Conservation (phyloP, 139 green algal genomes). For the Chlamydomonas incerta region DNA sequence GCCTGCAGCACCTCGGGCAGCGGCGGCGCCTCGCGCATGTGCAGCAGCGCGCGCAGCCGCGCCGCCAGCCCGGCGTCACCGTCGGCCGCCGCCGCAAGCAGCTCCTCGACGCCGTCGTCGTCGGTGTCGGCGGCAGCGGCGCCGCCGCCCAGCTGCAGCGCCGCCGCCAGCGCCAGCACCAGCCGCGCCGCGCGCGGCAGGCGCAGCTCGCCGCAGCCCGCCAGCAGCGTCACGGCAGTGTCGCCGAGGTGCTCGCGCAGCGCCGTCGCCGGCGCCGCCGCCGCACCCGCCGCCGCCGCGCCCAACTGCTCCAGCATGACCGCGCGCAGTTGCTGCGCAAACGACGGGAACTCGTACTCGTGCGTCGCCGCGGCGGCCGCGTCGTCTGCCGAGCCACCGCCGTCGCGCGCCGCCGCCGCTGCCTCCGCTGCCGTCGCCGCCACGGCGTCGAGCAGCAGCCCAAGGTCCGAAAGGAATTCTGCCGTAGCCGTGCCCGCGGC, state of each 20-base stretch:
- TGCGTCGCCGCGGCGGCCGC: too few species aligned
- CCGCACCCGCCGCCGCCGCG: neutral
- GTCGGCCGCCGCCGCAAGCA: neutral
- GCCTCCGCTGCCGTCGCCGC: neutral
- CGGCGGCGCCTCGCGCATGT: neutral
- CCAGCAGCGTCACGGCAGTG: slow-evolving; percentile 19
- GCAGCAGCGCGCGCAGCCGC: neutral
- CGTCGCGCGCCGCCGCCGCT: neutral
- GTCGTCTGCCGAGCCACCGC: neutral
- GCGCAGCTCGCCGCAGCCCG: neutral
- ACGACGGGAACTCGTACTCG: neutral
- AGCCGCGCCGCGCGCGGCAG: slow-evolving; percentile 1
- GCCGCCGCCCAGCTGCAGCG: neutral
- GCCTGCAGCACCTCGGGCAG: neutral
- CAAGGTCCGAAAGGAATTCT: slow-evolving; percentile 15
- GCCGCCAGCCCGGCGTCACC: neutral
- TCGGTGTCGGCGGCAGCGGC: too few species aligned
- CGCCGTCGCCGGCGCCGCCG: too few species aligned
- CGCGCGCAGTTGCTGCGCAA: neutral
- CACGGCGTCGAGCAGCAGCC: neutral
- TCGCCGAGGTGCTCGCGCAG: slow-evolving; percentile 7
- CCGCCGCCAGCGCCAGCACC: neutral
- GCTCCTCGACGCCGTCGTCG: neutral
- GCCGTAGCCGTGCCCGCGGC: neutral
- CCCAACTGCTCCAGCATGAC: neutral